These are phyloP conservation scores for Stephania cephalantha DNA, from an alignment of 164 flowering plant species.

Conservation along the genomic window DNA sequence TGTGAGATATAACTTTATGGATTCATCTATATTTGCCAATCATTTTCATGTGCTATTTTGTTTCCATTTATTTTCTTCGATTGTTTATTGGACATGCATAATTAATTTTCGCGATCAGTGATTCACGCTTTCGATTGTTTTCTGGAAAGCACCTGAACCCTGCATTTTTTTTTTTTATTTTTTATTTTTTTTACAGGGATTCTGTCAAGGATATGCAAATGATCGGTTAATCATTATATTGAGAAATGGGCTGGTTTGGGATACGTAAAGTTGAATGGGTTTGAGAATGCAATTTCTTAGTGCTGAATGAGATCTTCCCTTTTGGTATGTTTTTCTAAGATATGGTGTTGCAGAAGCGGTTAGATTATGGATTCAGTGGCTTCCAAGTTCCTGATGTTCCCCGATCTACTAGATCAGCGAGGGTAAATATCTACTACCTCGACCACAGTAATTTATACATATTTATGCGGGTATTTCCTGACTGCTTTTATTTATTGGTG, in stretches of 20 bases:
- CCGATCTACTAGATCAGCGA: constrained; percentile 78
- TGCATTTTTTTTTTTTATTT: too few relatives aligned
- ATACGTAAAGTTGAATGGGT: constrained; percentile 14
- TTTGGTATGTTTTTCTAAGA: constrained; percentile 42
- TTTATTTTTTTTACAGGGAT: constrained; percentile 16
- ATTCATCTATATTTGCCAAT: neutral
- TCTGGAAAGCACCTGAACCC: neutral
- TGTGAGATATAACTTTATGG: neutral
- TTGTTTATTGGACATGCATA: neutral
- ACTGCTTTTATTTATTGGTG: neutral
- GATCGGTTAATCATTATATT: constrained; percentile 11
- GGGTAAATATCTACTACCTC: constrained; percentile 44
- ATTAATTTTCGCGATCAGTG: neutral
- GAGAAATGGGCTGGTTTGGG: constrained; percentile 2
- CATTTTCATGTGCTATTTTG: neutral
- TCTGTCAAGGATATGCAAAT: constrained; percentile 7
- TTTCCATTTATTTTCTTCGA: neutral
- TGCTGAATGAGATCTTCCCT: constrained; percentile 25
- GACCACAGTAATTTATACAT: too few relatives aligned
- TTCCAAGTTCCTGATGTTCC: constrained; percentile 74
- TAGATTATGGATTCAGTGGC: constrained; percentile 78
- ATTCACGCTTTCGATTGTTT: neutral
- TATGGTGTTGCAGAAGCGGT: constrained; percentile 83
- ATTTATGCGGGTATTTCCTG: neutral
- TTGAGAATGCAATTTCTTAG: constrained; percentile 4